Base-by-base conservation (phyloP, 768 basidiomycete genomes). In the Calvatia gigantea region DNA sequence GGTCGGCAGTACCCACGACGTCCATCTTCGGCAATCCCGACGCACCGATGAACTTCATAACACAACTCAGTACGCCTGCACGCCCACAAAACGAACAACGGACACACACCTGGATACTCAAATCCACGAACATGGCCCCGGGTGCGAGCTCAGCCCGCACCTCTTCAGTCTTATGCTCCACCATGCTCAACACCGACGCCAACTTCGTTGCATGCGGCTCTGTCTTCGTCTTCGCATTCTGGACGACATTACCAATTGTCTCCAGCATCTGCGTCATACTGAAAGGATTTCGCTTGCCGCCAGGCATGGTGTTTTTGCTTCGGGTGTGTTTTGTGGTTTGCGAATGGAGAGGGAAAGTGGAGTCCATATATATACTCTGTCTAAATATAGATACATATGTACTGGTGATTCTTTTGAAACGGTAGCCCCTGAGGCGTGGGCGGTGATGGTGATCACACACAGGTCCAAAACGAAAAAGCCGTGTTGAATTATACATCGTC, bases 11-110 rank as follows among this genome's bases (percentile, higher is more conserved):
- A 0, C 79, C 79, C 0, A 86, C 75, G 7, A 88, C 77, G 59
- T 89, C 87, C 78, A 87, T 81, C 75, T 77, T 85, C 0, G 89
- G 87, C 25, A 91, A 64, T 1, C 78, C 80, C 14, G 80, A 80
- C 4, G 88, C 89, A 3, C 86, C 84, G 44, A 90, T 87, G 54
- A 91, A 89, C 81, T 86, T 51, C 2, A 11, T 17, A 9, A 55
- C 7, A 31, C 38, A 14, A 8, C 15, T 65, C 54, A 42, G 41
- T 35, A 19, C 23, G 28, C 19, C 46, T 28, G 21, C 48, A 49
- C n/a, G n/a, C n/a, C n/a, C n/a, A n/a, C 15, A 19, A 42, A 8
- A 55, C 27, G 28, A 44, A 17, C 41, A 29, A 35, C 33, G 19
- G 32, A 39, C 9, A 50, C 70, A 55, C 54, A 83, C 82, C 69